Base-by-base conservation (phyloP, 345 rosid species). In the Linum trigynum region DNA sequence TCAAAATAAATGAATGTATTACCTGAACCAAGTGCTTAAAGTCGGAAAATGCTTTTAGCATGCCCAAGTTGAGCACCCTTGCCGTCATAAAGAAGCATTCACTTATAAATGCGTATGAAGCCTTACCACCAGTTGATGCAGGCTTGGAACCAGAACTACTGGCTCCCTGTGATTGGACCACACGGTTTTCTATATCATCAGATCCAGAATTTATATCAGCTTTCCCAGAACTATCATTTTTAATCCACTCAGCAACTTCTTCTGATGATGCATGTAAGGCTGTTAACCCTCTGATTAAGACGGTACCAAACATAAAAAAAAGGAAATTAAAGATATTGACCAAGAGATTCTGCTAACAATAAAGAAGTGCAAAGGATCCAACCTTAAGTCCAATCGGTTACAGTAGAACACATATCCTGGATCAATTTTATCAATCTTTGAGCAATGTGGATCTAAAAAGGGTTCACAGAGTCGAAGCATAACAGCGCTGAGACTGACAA, bases 51-150 rank as follows among this genome's bases (percentile, higher is more conserved):
- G 97, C 91, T 81, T 95, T 95, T 69, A 95, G 61, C 66, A 94
- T 85, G 73, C 99, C 97, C 84, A 94, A 74, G 76, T 87, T 94
- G 60, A 91, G 95, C 72, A 83, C 97, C 87, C 97, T 82, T 65
- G 96, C 96, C 56, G 97, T 91, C 96, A 94, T 94, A 75, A 91
- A 95, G 86, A 95, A 95, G 81, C 96, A 85, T 83, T 95, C 97
- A 77, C 92, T 88, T 57, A 89, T 88, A 80, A 91, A 94, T 6
- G 83, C 69, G 76, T 74, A 88, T 73, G 86, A 86, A 41, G 76
- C 57, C 62, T 70, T 77, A 42, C 70, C 70, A 63, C 75, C 37
- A 50, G 67, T 79, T 71, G 74, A 73, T 69, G 79, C 66, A 69
- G 71, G 66, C 68, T 79, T 83, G 61, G 73, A 59, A 66, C 87